A percentile compares a stretch with the other conserved stretches of the same genome.
These are phyloP conservation scores for Albizia julibrissin DNA, from an alignment of 306 rosid genomes.

Conservation along the genomic window DNA sequence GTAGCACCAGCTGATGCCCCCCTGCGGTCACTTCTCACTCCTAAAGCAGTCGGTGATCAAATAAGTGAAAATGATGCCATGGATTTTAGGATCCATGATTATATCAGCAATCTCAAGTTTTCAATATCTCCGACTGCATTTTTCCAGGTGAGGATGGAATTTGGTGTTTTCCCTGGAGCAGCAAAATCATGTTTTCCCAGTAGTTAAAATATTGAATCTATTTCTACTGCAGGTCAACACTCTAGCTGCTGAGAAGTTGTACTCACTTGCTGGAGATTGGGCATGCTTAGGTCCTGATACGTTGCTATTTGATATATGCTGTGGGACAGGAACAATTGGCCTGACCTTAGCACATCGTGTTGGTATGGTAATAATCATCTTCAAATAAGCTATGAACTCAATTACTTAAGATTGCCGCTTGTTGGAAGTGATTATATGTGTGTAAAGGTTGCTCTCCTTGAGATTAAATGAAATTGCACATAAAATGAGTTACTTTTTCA, in stretches of 20 bases:
- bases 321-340: slow-evolving; percentile 98
- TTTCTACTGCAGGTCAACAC: slow-evolving; percentile 75
- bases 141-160: slow-evolving; percentile 68
- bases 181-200: neutral
- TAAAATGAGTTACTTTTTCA: neutral
- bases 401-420: neutral
- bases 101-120: slow-evolving; percentile 73
- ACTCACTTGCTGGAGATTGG: slow-evolving; percentile 98
- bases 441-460: slow-evolving; percentile 15
- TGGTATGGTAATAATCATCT: slow-evolving; percentile 85
- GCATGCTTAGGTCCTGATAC: slow-evolving; percentile 89
- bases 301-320: slow-evolving; percentile 89
- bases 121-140: slow-evolving; percentile 95
- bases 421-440: slow-evolving; percentile 21
- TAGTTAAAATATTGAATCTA: slow-evolving; percentile 27
- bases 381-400: slow-evolving; percentile 12
- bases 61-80: slow-evolving; percentile 35
- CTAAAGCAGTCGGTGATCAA: slow-evolving; percentile 42
- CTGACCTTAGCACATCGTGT: slow-evolving; percentile 95
- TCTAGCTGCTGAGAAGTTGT: slow-evolving; percentile 94
- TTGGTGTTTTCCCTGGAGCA: slow-evolving; percentile 21
- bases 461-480: slow-evolving; percentile 12
- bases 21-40: slow-evolving; percentile 51
- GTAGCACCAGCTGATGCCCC: slow-evolving; percentile 88
- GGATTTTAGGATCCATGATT: slow-evolving; percentile 82